These are phyloP conservation scores for Aspergillus funiculosus DNA, from an alignment of 495 filamentous ascomycete genomes.

Conservation along the genomic window DNA sequence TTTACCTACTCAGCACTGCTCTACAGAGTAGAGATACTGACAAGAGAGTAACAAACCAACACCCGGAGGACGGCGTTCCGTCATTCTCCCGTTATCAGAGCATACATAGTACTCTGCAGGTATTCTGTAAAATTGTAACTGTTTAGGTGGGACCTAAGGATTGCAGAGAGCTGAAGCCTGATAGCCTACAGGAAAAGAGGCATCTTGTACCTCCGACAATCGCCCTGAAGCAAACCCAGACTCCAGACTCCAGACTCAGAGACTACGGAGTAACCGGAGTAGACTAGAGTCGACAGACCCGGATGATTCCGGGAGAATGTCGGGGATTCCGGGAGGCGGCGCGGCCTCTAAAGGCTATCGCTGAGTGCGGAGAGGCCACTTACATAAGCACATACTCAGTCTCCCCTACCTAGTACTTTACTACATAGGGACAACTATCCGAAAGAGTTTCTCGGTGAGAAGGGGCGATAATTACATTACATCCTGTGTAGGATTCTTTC, in stretches of 20 bases:
- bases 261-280: conserved; percentile 4
- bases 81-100: background rate
- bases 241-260: conserved; percentile 8
- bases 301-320: conserved; percentile 22
- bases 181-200: background rate
- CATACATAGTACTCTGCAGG: no score
- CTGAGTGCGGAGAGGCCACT: conserved; percentile 22
- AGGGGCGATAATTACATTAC: background rate
- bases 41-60: no score
- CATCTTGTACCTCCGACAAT: background rate
- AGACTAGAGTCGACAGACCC: conserved; percentile 13
- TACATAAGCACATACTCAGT: conserved; percentile 18
- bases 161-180: background rate
- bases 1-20: no score
- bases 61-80: no score
- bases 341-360: conserved; percentile 2
- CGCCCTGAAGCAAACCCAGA: background rate
- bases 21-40: no score
- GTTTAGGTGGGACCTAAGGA: background rate
- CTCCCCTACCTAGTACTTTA: background rate
- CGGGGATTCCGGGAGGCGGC: conserved; percentile 12
- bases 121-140: no score
- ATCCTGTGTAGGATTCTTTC: conserved; percentile 1
- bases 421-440: conserved; percentile 1
- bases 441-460: conserved; percentile 20